Evolutionary conservation across 2,329 filamentous ascomycete species (phyloP), one percentile per base, ranked within the genome.

Genomic region (Pseudogymnoascus verrucosus): DNA sequence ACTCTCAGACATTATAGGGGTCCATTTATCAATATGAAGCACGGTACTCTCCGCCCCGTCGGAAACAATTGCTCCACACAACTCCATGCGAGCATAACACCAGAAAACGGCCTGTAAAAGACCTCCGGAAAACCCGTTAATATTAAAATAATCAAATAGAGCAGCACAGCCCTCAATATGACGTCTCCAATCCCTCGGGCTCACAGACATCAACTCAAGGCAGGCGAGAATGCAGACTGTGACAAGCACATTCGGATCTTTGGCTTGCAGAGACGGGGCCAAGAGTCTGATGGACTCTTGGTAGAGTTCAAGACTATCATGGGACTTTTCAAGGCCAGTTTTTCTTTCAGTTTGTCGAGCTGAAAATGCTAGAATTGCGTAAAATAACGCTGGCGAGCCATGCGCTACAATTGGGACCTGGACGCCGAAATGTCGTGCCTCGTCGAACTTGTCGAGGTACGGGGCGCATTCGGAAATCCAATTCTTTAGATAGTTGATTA

Each of bases 151-250:
- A 64, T 79, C 77, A 21, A 85, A 79, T 1, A 85, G 70, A 1
- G 80, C 77, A 1, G 82, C 81, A 65, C 82, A 84, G 0, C 83
- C 83, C 62, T 85, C 82, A 2, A 85, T 70, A 70, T 85, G 83
- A 1, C 80, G 77, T 7, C 78, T 74, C 83, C 82, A 85, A 62
- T 82, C 80, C 66, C 75, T 76, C 0, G 79, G 76, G 1, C 76
- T 76, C 11, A 76, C 79, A 2, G 78, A 79, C 72, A 81, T 78
- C 71, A 82, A 77, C 64, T 82, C 79, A 4, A 82, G 70, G 0
- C 78, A 76, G 31, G 77, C 79, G 4, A 82, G 74, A 3, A 82
- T 76, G 2, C 79, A 77, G 28, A 78, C 79, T 2, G 79, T 77
- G 5, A 78, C 79, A 19, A 82, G 72, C 42, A 80, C 76, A 21